Base-by-base conservation (phyloP, 495 filamentous ascomycete genomes). In the Tirmania nivea region DNA sequence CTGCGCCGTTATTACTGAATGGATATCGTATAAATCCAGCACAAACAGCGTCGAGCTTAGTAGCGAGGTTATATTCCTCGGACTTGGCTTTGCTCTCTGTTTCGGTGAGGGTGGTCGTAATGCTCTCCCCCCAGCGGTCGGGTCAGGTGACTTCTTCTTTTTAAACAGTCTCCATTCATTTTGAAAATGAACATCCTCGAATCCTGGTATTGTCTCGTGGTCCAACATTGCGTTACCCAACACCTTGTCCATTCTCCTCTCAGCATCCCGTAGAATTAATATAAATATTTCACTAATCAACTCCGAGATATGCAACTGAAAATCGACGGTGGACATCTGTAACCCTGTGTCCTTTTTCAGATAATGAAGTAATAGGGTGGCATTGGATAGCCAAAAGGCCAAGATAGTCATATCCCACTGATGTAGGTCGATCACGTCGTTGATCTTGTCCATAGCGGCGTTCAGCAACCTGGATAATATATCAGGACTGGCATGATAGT, bases 341-440 rank as follows among this genome's bases (percentile, higher is more conserved):
- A 99, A 66, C 2, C 86, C 88, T 16, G 73, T 68, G 59, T 99
- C 90, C 64, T 99, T 99, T 67, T 92, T 94, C 37, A 99, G 71
- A 63, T 99, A 99, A 65, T 99, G 88, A 21, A 99, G 72, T 2
- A 99, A 70, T 6, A 99, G 69, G 1, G 89, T 96, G 21, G 86
- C 90, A 65, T 99, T 99, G 9, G 92, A 96, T 62, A 94, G 84
- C 90, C 90, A 99, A 62, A 96, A 99, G 2, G 90, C 92, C 16
- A 96, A 72, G 56, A 96, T 90, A 0, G 90, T 99, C 90, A 99
- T 99, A 61, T 99, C 90, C 89, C 90, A 95, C 61, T 99, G 90
- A 60, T 94, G 77, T 37, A 74, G 75, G 63, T 95, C 92, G 31
- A 97, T 86, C 42, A 95, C 86, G 52, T 84, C 79, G 59, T 96